These are phyloP conservation scores for Quercus parvula DNA, from an alignment of 306 rosid species.

Conservation along the genomic window DNA sequence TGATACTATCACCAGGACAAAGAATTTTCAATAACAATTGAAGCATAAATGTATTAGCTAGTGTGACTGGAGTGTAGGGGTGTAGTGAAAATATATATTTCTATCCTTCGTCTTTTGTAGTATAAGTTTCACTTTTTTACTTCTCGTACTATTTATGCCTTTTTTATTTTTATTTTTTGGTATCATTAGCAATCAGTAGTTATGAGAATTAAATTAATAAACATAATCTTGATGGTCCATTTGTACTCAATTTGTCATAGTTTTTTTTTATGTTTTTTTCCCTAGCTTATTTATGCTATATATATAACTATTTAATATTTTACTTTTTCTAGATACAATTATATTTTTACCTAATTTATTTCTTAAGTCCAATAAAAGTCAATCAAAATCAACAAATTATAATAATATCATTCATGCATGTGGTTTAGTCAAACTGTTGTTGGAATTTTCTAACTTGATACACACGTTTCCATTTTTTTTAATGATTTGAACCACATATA, in stretches of 20 bases:
- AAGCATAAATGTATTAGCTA: neutral
- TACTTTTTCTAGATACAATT: too few species aligned
- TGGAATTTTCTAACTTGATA: neutral
- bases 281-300: too few species aligned
- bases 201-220: neutral
- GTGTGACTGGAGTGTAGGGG: neutral
- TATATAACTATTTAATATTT: too few species aligned
- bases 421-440: neutral
- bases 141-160: too few species aligned
- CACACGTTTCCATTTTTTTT: neutral
- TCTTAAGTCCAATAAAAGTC: too few species aligned
- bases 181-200: neutral
- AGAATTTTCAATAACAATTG: conserved; percentile 45
- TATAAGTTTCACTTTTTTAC: neutral
- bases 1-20: conserved; percentile 87
- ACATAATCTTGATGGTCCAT: neutral
- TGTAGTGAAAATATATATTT: neutral
- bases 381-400: too few species aligned
- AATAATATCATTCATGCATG: neutral
- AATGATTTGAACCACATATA: neutral
- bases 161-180: neutral
- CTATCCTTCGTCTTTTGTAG: neutral
- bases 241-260: too few species aligned
- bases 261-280: too few species aligned
- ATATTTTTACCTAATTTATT: too few species aligned